Evolutionary conservation across 2,329 filamentous ascomycete species (phyloP), one percentile per base, ranked within the genome.

Genomic region (Diaporthe aspalathi): DNA sequence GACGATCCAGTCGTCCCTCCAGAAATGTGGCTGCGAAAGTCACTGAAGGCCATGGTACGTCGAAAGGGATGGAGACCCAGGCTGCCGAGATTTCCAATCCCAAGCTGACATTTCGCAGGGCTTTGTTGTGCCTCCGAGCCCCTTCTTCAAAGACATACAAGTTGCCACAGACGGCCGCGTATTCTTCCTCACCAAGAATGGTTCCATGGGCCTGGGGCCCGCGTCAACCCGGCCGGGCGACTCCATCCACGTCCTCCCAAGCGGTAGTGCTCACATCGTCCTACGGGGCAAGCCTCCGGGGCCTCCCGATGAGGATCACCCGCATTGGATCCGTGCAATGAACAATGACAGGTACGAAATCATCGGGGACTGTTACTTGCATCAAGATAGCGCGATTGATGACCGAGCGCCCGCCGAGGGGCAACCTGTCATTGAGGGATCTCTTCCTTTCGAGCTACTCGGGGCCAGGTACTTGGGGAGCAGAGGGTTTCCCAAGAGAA

Each of bases 351-450:
- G 3, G 1, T 56, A 35, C 27, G 66, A 72, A 35, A 49, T 66
- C 3, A 52, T 72, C 14, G 70, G 70, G 2, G 66, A 72, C 27
- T 69, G 70, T 17, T 57, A 69, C 9, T 3, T 72, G 2, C n/a
- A 63, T 5, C 35, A 17, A 1, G 17, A 69, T 2, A n/a, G 16
- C n/a, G 7, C 8, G 7, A 12, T 52, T 5, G 5, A 20, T 6
- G 1, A 5, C 5, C 8, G 2, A 52, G 24, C 1, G 12, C 3
- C 29, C 17, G 2, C 20, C 7, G 22, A 45, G 12, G n/a, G 60
- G 20, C 38, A 65, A 22, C 5, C 38, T 0, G 35, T 11, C 11
- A 3, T 72, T 3, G 49, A 68, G 27, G 70, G 70, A 22, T 66
- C 70, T 16, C 50, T 72, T 1, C 66, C 66, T 12, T 69, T 49